A percentile compares a stretch with the other conserved stretches of the same genome.
Conservation (phyloP, 306 rosid genomes). For the Corylus heterophylla region DNA sequence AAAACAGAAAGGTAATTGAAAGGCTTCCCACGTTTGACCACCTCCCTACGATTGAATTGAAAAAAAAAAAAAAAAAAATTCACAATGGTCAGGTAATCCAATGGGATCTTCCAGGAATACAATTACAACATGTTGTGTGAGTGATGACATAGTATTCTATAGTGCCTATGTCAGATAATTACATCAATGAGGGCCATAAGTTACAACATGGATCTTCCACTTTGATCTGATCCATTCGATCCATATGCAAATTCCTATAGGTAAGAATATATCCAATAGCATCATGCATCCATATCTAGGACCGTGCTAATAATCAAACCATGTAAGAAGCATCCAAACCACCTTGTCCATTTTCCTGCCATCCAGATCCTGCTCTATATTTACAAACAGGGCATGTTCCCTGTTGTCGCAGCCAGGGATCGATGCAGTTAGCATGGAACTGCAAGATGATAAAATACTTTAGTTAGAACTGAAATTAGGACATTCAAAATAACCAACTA, state of each 20-base stretch:
- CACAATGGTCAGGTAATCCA: neutral
- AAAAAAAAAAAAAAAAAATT: neutral
- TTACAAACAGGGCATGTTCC: constrained; percentile 97
- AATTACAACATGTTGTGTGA: neutral
- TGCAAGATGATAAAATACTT: constrained; percentile 30
- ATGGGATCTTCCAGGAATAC: neutral
- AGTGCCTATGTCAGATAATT: constrained; percentile 46
- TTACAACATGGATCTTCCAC: neutral
- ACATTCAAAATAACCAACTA: neutral
- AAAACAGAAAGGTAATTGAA: no score
- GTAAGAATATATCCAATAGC: constrained; percentile 3
- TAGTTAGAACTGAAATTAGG: neutral
- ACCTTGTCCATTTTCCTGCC: constrained; percentile 62
- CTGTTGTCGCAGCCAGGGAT: constrained; percentile 94
- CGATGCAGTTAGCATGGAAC: constrained; percentile 92
- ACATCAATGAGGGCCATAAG: constrained; percentile 30
- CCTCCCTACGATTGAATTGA: no score
- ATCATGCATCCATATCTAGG: constrained; percentile 13
- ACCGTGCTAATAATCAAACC: constrained; percentile 47
- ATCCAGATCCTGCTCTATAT: constrained; percentile 71
- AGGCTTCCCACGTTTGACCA: no score
- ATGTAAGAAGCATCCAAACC: constrained; percentile 57
- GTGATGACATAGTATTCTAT: constrained; percentile 15
- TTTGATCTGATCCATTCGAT: neutral
- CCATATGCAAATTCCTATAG: constrained; percentile 8